Conservation (phyloP, 164 flowering plant genomes). For the Amborella trichopoda region DNA sequence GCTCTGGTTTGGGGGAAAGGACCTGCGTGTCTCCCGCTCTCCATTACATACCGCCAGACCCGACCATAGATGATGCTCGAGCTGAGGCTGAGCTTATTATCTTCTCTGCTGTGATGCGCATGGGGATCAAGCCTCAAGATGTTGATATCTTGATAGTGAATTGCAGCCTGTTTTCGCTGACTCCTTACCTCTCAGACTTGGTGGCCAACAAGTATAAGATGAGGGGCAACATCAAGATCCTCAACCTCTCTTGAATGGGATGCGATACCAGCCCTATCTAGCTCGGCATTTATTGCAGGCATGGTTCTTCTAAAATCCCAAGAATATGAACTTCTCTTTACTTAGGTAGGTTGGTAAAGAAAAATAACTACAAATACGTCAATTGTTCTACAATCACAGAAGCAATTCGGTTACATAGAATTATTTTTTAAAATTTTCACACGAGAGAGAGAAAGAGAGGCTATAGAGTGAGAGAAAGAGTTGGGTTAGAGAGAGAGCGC, state of each 20-base stretch:
- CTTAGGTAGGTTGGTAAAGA: too few relatives aligned
- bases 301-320: too few relatives aligned
- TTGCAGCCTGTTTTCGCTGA: conserved; percentile 31
- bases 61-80: conserved; percentile 20
- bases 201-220: conserved; percentile 31
- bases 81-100: conserved; percentile 29
- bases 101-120: conserved; percentile 18
- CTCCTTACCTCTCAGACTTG: conserved; percentile 36
- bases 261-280: conserved; percentile 25
- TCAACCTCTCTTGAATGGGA: conserved; percentile 35
- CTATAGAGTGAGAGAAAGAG: too few relatives aligned
- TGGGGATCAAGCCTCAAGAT: conserved; percentile 20
- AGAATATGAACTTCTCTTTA: too few relatives aligned
- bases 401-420: too few relatives aligned
- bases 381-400: too few relatives aligned
- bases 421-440: too few relatives aligned
- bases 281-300: conserved; percentile 13
- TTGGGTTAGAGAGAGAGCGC: too few relatives aligned
- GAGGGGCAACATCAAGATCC: conserved; percentile 26
- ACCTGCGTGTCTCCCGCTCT: conserved; percentile 25
- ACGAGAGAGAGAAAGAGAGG: too few relatives aligned
- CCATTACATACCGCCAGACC: conserved; percentile 15
- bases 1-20: conserved; percentile 27
- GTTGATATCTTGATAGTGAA: conserved; percentile 31
- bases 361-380: too few relatives aligned